A percentile compares a stretch with the other conserved stretches of the same genome.
Conservation (phyloP, 140 eudicot genomes). For the Cichorium intybus region DNA sequence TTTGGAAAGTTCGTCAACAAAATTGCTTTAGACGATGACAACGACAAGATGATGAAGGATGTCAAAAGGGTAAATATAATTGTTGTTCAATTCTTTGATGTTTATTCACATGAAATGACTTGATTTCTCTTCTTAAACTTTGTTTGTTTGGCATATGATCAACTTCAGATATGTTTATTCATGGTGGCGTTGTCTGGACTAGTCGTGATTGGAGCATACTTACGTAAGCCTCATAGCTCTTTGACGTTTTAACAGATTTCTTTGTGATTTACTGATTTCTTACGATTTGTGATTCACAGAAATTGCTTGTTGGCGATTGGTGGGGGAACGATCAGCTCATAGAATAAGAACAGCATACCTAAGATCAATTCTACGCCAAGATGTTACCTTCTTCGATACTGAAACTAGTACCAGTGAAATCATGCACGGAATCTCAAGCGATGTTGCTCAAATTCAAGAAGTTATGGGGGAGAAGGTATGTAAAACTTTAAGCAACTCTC, state of each 20-base stretch:
- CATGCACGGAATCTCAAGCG: slow-evolving; percentile 93
- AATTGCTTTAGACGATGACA: slow-evolving; percentile 45
- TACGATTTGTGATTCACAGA: slow-evolving; percentile 35
- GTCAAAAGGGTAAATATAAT: slow-evolving; percentile 46
- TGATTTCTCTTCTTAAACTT: not conserved
- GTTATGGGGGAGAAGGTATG: slow-evolving; percentile 86
- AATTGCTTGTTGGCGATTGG: slow-evolving; percentile 80
- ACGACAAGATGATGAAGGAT: slow-evolving; percentile 58
- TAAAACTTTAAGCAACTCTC: not conserved
- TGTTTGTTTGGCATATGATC: slow-evolving; percentile 4
- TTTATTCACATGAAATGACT: not conserved
- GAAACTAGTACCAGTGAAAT: slow-evolving; percentile 67
- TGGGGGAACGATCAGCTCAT: slow-evolving; percentile 81
- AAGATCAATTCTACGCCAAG: slow-evolving; percentile 72
- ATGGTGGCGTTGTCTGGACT: slow-evolving; percentile 62
- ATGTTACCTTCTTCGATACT: slow-evolving; percentile 69
- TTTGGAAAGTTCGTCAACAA: slow-evolving; percentile 73
- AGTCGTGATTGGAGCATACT: slow-evolving; percentile 77
- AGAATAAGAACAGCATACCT: slow-evolving; percentile 76
- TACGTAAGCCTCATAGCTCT: slow-evolving; percentile 41
- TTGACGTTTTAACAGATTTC: too few relatives aligned
- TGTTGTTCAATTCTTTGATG: not conserved
- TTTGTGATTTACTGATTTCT: not conserved
- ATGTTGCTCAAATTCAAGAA: slow-evolving; percentile 93
- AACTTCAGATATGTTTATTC: slow-evolving; percentile 59